A percentile compares a stretch with the other conserved stretches of the same genome.
Evolutionary conservation across 345 rosid species (phyloP).

Genomic region (Clausena lansium): DNA sequence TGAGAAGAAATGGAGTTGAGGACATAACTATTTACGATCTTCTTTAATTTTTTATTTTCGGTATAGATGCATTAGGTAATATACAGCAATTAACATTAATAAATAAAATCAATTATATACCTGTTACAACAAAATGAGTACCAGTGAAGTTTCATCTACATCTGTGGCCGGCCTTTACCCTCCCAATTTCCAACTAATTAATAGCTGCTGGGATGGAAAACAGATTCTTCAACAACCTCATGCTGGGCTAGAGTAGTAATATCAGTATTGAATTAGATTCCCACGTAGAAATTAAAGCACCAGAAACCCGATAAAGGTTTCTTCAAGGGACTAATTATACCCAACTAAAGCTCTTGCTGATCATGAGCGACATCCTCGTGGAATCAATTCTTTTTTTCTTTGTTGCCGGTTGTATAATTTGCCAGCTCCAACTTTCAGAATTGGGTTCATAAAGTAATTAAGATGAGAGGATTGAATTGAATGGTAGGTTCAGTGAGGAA

Average conservation of each 20-base stretch:
- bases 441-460: not conserved
- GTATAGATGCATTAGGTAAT: not conserved
- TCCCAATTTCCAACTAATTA: not conserved
- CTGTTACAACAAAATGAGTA: not conserved
- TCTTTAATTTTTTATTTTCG: not conserved
- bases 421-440: not conserved
- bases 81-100: not conserved
- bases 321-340: not conserved
- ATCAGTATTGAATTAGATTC: not conserved
- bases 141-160: not conserved
- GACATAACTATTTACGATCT: not conserved
- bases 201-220: not conserved
- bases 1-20: not conserved
- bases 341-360: not conserved
- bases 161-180: not conserved
- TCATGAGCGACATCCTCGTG: no score
- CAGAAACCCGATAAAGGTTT: not conserved
- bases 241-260: not conserved
- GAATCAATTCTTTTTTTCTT: not conserved
- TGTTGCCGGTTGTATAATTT: not conserved
- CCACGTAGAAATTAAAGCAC: not conserved
- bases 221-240: not conserved
- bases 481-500: not conserved
- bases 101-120: not conserved
- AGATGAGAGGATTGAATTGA: not conserved